phyloP scores from a whole-genome alignment of 805 yeast species.

The Blastobotrys mokoenaii region DNA sequence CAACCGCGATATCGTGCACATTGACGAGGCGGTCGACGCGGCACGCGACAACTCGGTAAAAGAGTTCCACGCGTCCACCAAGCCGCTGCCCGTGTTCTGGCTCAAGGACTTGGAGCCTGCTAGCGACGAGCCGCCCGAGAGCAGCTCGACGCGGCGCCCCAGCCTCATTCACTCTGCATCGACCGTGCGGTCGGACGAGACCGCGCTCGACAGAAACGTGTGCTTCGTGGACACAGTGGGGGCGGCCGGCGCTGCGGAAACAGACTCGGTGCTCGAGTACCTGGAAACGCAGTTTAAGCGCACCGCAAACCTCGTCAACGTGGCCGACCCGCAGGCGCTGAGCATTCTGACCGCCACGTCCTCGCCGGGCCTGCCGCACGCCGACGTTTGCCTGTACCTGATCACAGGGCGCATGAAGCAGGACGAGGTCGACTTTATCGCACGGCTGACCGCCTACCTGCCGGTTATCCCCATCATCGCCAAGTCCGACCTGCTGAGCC shows the following conservation, averaged over 20 bases:
- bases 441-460: slow-evolving; percentile 11
- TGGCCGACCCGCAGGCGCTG: slow-evolving; percentile 14
- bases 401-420: slow-evolving; percentile 12
- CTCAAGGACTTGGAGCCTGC: neutral
- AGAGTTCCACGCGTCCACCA: slow-evolving; percentile 19
- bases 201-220: slow-evolving; percentile 16
- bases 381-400: slow-evolving; percentile 20
- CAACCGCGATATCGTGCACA: slow-evolving; percentile 18
- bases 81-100: slow-evolving; percentile 19
- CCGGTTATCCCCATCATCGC: slow-evolving; percentile 20
- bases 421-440: slow-evolving; percentile 16
- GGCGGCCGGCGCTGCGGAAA: slow-evolving; percentile 12
- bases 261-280: slow-evolving; percentile 15
- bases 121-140: neutral
- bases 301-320: slow-evolving; percentile 17
- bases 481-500: slow-evolving; percentile 13
- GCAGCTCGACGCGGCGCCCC: slow-evolving; percentile 6
- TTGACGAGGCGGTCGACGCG: slow-evolving; percentile 4
- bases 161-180: slow-evolving; percentile 13
- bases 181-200: slow-evolving; percentile 11
- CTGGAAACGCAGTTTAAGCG: slow-evolving; percentile 18
- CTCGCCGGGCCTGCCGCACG: slow-evolving; percentile 17
- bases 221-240: slow-evolving; percentile 20
- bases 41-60: neutral
- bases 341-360: slow-evolving; percentile 17